Base-by-base conservation (phyloP, 2,329 filamentous ascomycete genomes). In the Parascedosporium putredinis region DNA sequence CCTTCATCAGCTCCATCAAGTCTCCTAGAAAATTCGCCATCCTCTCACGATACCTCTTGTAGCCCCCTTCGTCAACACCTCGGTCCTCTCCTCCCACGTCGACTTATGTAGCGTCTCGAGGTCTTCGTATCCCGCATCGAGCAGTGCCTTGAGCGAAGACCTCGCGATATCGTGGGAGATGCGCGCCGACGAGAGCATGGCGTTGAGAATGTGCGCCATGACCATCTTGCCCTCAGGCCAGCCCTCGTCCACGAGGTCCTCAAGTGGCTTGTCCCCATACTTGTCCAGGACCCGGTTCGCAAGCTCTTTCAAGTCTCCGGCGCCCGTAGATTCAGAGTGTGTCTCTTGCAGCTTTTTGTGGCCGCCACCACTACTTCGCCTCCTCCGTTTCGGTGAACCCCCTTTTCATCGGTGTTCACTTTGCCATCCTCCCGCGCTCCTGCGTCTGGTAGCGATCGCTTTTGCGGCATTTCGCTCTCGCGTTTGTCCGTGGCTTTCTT, bases 201-300 rank as follows among this genome's bases (percentile, higher is more conserved):
- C 47, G 23, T 49, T 22, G 14, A 49, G 36, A 27, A 49, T 49
- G 12, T 49, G 47, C 24, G 47, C 18, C 47, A 49, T 49, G 34
- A 49, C 38, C 5, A 49, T 16, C 7, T 49, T 9, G 47, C 36
- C 44, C 14, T 31, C 36, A 5, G 36, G 24, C 24, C 25, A 29
- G 2, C 20, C 33, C n/a, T 49, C 36, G 34, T 29, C 23, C 8
- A 43, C 47, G 9, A 49, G 6, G 16, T 31, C 47, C 22, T 43
- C 14, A n/a, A 49, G 47, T 2, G 47, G 47, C 5, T 23, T 18
- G 18, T 43, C 47, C 23, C 47, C 47, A 18, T 43, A 49, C 14
- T 49, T 29, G 2, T 31, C 23, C 4, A 49, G 34, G 3, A 49
- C 34, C 9, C 25, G 10, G n/a, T 49, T 27, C 14, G 40, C n/a